Base-by-base conservation (phyloP, 441 rosid genomes). In the Pelargonium cotyledonis region DNA sequence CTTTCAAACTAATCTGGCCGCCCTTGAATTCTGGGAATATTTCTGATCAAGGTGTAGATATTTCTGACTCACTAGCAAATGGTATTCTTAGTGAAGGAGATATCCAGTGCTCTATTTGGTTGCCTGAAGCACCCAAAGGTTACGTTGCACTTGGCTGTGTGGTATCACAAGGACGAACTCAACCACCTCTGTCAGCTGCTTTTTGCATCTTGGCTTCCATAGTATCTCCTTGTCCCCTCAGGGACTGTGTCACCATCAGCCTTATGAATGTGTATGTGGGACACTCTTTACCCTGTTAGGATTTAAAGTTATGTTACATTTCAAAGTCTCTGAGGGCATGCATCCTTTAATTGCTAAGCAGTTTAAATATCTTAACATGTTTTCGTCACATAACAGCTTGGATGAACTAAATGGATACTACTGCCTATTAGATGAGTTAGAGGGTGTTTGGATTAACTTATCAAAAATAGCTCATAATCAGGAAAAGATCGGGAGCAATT, bases 71-170 rank as follows among this genome's bases (percentile, higher is more conserved):
- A 4, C 71, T 19, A 51, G 57, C 69, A 49, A 66, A 72, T 70
- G 75, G 63, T 68, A 70, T 46, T 58, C 67, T 63, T 67, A 35
- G 70, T 31, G 80, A 73, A 63, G 81, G 67, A 61, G 85, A 75
- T 2, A 70, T 66, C 73, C 47, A 63, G 69, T 92, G 95, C 75
- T 88, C 88, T 74, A 82, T 92, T 72, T 95, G 99, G 99, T 85
- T 89, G 81, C 98, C 99, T 70, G 91, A 86, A 82, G 95, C 97
- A 43, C 98, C 97, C 14, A 74, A 83, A 75, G 99, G 97, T 69
- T 95, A 90, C 78, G 87, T 95, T 77, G 91, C 98, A 46, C 75
- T 95, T 67, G 83, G 99, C 71, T 92, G 98, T 80, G 89, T 92
- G 78, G 96, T 85, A 68, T 86, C 98, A 58, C 77, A 79, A 16